Percentiles rank a stretch among this genome's conserved stretches.
Evolutionary conservation across 768 basidiomycete species (phyloP).

Genomic region (Mycena belliarum): DNA sequence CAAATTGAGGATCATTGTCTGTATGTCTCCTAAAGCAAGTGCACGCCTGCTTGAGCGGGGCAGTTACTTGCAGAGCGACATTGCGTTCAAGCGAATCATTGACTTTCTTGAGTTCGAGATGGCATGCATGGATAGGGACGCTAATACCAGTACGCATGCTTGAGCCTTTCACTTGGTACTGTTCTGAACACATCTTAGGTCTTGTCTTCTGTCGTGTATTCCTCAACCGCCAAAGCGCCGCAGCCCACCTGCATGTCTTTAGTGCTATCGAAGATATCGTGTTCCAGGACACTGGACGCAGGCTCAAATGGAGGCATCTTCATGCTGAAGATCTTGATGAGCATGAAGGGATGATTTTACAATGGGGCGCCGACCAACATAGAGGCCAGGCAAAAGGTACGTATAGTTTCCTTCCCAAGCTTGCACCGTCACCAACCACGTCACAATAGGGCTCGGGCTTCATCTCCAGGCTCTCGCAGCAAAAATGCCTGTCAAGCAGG

Average conservation of each 20-base stretch:
- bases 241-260: constrained; percentile 22
- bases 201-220: neutral
- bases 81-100: too few relatives aligned
- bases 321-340: constrained; percentile 13
- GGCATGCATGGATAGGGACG: too few relatives aligned
- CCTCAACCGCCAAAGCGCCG: neutral
- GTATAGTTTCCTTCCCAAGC: neutral
- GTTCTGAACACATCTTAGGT: constrained; percentile 4
- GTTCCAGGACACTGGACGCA: neutral
- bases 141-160: too few relatives aligned
- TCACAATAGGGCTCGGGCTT: constrained; percentile 24
- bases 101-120: too few relatives aligned
- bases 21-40: too few relatives aligned
- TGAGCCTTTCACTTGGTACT: too few relatives aligned
- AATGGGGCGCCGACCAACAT: constrained; percentile 24
- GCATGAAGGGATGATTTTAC: constrained; percentile 21
- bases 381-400: constrained; percentile 23
- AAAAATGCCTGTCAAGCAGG: neutral
- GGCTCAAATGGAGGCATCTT: neutral
- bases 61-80: too few relatives aligned
- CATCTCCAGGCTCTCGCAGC: constrained; percentile 16
- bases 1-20: too few relatives aligned
- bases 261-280: constrained; percentile 22
- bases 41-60: too few relatives aligned
- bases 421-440: neutral